phyloP scores from a whole-genome alignment of 2,329 filamentous ascomycete genomes.

The Sarocladium brachiariae region DNA sequence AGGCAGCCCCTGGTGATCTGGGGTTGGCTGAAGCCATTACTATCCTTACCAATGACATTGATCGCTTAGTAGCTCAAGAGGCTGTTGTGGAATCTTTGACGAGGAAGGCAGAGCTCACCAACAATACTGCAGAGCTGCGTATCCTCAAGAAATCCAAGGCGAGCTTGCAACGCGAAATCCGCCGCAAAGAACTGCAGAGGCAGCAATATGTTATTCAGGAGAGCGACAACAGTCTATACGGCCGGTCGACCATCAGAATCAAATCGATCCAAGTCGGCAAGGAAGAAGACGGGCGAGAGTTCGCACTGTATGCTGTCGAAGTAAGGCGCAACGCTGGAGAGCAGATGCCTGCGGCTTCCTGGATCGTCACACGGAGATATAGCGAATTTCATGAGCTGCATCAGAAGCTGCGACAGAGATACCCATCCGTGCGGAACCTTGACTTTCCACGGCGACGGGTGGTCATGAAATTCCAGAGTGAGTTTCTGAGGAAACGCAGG shows the following conservation, averaged over 20 bases:
- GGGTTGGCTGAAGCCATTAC: slow-evolving; percentile 90
- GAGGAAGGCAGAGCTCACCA: slow-evolving; percentile 91
- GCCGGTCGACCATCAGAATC: slow-evolving; percentile 81
- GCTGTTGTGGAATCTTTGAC: slow-evolving; percentile 86
- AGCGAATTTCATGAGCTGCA: slow-evolving; percentile 96
- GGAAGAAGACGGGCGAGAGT: slow-evolving; percentile 90
- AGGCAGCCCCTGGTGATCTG: slow-evolving; percentile 90
- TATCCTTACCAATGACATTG: slow-evolving; percentile 81
- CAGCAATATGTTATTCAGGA: slow-evolving; percentile 98
- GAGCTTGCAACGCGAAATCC: slow-evolving; percentile 85
- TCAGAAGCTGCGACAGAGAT: slow-evolving; percentile 76
- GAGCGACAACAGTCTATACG: slow-evolving; percentile 94
- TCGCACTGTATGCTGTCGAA: slow-evolving; percentile 87
- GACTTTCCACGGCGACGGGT: slow-evolving; percentile 89
- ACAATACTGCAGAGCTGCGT: slow-evolving; percentile 87
- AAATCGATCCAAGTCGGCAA: slow-evolving; percentile 88
- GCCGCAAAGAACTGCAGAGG: slow-evolving; percentile 88
- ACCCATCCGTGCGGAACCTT: slow-evolving; percentile 79
- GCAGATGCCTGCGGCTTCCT: slow-evolving; percentile 92
- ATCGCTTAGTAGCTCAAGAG: slow-evolving; percentile 80
- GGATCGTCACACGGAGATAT: slow-evolving; percentile 87
- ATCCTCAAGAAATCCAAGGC: slow-evolving; percentile 92
- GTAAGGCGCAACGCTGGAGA: slow-evolving; percentile 86
- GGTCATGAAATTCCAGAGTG: slow-evolving; percentile 93
- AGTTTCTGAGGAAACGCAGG: slow-evolving; percentile 87